phyloP scores from a whole-genome alignment of 2,329 filamentous ascomycete genomes.

The Macroventuria anomochaeta region DNA sequence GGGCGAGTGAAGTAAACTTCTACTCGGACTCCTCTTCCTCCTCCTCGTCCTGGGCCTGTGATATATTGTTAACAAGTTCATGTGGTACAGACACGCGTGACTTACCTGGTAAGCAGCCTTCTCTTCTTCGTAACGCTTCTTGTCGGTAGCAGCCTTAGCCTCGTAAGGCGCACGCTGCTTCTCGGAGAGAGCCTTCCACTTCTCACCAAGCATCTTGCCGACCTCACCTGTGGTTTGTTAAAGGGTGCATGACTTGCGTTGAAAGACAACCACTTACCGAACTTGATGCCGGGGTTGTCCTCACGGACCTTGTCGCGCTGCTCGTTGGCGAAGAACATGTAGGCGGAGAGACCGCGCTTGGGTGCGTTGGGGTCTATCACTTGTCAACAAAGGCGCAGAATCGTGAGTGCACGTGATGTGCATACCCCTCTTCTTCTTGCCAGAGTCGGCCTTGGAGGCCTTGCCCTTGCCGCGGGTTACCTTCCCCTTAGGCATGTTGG shows the following conservation, averaged over 20 bases:
- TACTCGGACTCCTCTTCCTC: slow-evolving; percentile 53
- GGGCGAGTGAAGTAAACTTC: slow-evolving; percentile 16
- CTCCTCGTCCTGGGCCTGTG: slow-evolving; percentile 35
- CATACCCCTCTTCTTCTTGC: slow-evolving; percentile 76
- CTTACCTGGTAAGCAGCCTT: slow-evolving; percentile 73
- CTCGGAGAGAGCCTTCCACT: slow-evolving; percentile 96
- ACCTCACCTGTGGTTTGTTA: slow-evolving; percentile 74
- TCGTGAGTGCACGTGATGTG: slow-evolving; percentile 21
- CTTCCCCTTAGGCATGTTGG: slow-evolving; percentile 73
- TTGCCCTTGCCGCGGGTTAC: slow-evolving; percentile 67
- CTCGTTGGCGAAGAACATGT: slow-evolving; percentile 99
- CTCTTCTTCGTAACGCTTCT: slow-evolving; percentile 99
- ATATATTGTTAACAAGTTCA: slow-evolving; percentile 19
- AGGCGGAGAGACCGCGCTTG: slow-evolving; percentile 98
- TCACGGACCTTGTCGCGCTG: slow-evolving; percentile 97
- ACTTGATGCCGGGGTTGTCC: slow-evolving; percentile 97
- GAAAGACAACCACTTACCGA: slow-evolving; percentile 66
- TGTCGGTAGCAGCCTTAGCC: slow-evolving; percentile 94
- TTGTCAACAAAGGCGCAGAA: slow-evolving; percentile 16
- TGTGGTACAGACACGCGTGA: slow-evolving; percentile 3
- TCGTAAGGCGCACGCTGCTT: slow-evolving; percentile 94
- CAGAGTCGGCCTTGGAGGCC: slow-evolving; percentile 58
- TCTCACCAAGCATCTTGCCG: slow-evolving; percentile 96
- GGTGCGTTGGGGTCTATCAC: slow-evolving; percentile 88
- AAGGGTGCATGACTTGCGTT: background rate